Evolutionary conservation across 192 early-diverging fungal genomes (phyloP).

Genomic region (Linnemannia hyalina): DNA sequence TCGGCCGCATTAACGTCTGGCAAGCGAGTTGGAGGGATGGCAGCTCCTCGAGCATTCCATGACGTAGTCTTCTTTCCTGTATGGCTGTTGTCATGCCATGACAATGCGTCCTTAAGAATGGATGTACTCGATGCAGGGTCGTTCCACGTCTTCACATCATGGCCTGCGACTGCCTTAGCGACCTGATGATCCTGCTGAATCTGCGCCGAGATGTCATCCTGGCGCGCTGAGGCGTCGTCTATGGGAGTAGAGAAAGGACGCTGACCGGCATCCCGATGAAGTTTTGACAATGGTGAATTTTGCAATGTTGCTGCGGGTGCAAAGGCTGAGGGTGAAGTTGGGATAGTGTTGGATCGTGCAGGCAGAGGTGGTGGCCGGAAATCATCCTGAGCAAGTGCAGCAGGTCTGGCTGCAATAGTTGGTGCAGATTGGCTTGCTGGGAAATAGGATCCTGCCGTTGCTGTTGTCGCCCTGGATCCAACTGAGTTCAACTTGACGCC

Average conservation of each 20-base stretch:
- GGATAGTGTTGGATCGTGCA: slow-evolving; percentile 28
- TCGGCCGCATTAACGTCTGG: slow-evolving; percentile 15
- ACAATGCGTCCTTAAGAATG: background rate
- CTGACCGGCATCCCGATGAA: background rate
- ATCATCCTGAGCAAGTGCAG: background rate
- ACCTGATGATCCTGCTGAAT: background rate
- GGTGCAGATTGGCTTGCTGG: slow-evolving; percentile 36
- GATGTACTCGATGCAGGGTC: background rate
- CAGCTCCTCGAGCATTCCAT: slow-evolving; percentile 21
- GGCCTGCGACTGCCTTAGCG: background rate
- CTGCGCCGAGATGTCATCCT: background rate
- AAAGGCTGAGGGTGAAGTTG: slow-evolving; percentile 6
- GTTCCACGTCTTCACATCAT: background rate
- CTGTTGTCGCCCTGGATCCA: background rate
- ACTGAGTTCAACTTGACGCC: slow-evolving; percentile 42
- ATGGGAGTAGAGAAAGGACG: slow-evolving; percentile 15
- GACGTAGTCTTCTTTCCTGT: background rate
- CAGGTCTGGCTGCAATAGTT: background rate
- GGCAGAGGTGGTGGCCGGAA: slow-evolving; percentile 26
- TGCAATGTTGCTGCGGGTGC: background rate
- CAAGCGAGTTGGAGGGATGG: slow-evolving; percentile 16
- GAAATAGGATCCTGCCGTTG: background rate
- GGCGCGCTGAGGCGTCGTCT: background rate
- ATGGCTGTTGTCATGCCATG: background rate
- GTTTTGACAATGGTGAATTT: background rate